These are phyloP conservation scores for Pseudogymnoascus sp. DNA, from an alignment of 2,329 filamentous ascomycete genomes.

Conservation along the genomic window DNA sequence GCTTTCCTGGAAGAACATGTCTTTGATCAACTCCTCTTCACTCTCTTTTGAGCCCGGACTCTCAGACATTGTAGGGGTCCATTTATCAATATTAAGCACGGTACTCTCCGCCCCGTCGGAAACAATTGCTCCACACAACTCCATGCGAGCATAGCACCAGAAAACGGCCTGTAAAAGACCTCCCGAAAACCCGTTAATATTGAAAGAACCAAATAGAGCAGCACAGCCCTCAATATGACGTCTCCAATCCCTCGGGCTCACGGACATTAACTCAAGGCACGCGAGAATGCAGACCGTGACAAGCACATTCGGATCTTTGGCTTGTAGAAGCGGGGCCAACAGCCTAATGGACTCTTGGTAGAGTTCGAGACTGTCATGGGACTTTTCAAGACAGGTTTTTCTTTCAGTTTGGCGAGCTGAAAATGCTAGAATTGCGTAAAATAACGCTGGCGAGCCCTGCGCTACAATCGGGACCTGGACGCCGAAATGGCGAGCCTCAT, in stretches of 20 bases:
- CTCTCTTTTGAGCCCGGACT: background rate
- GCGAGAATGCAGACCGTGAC: slow-evolving; percentile 40
- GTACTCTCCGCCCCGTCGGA: slow-evolving; percentile 40
- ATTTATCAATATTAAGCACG: slow-evolving; percentile 40
- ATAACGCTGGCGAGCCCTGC: slow-evolving; percentile 35
- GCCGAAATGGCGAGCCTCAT: slow-evolving; percentile 43
- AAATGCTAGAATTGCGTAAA: slow-evolving; percentile 44
- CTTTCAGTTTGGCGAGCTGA: slow-evolving; percentile 44
- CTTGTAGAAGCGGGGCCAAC: slow-evolving; percentile 35
- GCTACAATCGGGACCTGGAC: slow-evolving; percentile 42
- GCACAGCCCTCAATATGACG: slow-evolving; percentile 49
- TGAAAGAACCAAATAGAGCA: slow-evolving; percentile 41
- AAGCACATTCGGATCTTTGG: slow-evolving; percentile 37
- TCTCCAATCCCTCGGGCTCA: slow-evolving; percentile 42
- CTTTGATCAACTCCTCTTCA: background rate
- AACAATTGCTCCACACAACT: slow-evolving; percentile 46
- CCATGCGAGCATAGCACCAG: slow-evolving; percentile 50
- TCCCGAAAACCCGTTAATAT: slow-evolving; percentile 41
- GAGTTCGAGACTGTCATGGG: slow-evolving; percentile 42
- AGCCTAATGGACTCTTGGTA: slow-evolving; percentile 44
- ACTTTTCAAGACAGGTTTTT: slow-evolving; percentile 32
- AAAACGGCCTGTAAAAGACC: slow-evolving; percentile 44
- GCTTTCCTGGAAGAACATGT: slow-evolving; percentile 18
- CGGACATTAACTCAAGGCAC: slow-evolving; percentile 41
- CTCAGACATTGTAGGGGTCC: slow-evolving; percentile 33